Conservation (phyloP, 2,329 filamentous ascomycete genomes). For the Aspergillus sp. region DNA sequence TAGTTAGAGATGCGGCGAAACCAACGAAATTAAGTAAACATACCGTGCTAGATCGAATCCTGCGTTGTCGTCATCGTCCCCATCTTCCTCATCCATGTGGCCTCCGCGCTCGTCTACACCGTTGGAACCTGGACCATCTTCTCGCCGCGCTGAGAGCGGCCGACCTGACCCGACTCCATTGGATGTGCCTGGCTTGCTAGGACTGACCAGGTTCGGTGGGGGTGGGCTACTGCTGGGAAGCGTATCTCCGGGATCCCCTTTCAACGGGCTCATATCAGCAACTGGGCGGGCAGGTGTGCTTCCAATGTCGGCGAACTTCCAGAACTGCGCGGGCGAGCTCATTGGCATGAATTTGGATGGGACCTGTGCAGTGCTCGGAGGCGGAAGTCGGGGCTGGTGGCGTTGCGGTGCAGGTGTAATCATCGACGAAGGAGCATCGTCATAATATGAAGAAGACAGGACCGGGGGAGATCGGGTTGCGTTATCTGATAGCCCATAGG, state of each 20-base stretch:
- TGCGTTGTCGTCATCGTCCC: slow-evolving; percentile 38
- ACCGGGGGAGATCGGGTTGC: slow-evolving; percentile 46
- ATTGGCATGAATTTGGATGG: slow-evolving; percentile 54
- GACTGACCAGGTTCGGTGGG: slow-evolving; percentile 46
- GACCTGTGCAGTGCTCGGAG: slow-evolving; percentile 50
- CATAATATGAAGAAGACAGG: slow-evolving; percentile 50
- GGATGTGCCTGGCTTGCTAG: slow-evolving; percentile 43
- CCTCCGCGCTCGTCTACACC: slow-evolving; percentile 12
- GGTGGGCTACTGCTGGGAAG: slow-evolving; percentile 50
- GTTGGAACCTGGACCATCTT: slow-evolving; percentile 21
- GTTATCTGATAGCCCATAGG: slow-evolving; percentile 43
- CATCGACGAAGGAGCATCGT: slow-evolving; percentile 48
- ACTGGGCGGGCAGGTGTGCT: slow-evolving; percentile 45
- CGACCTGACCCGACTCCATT: slow-evolving; percentile 32
- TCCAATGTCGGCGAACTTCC: slow-evolving; percentile 49
- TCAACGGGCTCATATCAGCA: slow-evolving; percentile 49
- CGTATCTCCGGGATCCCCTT: slow-evolving; percentile 39
- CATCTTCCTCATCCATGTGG: slow-evolving; percentile 33
- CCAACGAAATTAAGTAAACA: slow-evolving; percentile 13
- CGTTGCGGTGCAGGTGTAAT: slow-evolving; percentile 51
- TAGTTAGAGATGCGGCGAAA: background rate
- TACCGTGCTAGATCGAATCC: slow-evolving; percentile 51
- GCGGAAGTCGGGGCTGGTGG: slow-evolving; percentile 49
- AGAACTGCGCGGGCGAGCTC: slow-evolving; percentile 52
- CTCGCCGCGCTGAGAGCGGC: slow-evolving; percentile 32